Conservation (phyloP, 441 rosid species). For the Jatropha podagrica region DNA sequence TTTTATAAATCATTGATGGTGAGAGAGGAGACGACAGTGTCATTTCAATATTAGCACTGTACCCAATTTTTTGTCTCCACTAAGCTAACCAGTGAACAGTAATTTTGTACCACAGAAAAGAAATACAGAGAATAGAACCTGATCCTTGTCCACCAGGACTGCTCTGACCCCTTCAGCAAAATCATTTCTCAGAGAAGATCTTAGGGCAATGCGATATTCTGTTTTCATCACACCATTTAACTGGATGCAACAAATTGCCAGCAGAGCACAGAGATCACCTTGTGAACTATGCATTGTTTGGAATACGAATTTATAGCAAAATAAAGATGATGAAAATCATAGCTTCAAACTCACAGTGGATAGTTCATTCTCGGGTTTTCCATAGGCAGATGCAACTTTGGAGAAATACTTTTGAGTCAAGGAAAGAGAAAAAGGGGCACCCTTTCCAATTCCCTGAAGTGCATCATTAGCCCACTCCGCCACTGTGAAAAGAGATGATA, state of each 20-base stretch:
- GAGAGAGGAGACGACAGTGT: background rate
- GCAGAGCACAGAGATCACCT: conserved; percentile 12
- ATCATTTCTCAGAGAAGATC: conserved; percentile 73
- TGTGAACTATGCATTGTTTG: background rate
- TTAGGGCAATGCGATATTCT: conserved; percentile 77
- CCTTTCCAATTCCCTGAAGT: conserved; percentile 71
- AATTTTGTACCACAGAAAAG: background rate
- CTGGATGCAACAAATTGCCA: conserved; percentile 37
- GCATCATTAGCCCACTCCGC: conserved; percentile 81
- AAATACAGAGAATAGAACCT: conserved; percentile 44
- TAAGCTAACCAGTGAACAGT: background rate
- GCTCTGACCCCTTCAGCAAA: conserved; percentile 95
- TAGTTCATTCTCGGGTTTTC: conserved; percentile 50
- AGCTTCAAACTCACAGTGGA: conserved; percentile 51
- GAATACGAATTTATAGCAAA: background rate
- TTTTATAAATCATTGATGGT: background rate
- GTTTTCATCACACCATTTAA: conserved; percentile 77
- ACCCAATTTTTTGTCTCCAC: too few relatives aligned
- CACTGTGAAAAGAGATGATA: conserved; percentile 36
- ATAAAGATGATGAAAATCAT: background rate
- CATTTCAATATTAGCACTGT: background rate
- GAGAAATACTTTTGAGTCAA: conserved; percentile 66
- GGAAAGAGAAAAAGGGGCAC: conserved; percentile 85
- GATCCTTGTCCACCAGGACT: conserved; percentile 92
- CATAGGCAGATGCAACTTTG: conserved; percentile 61